These are phyloP conservation scores for Penicillium sp. DNA, from an alignment of 2,329 filamentous ascomycete species.

Conservation along the genomic window DNA sequence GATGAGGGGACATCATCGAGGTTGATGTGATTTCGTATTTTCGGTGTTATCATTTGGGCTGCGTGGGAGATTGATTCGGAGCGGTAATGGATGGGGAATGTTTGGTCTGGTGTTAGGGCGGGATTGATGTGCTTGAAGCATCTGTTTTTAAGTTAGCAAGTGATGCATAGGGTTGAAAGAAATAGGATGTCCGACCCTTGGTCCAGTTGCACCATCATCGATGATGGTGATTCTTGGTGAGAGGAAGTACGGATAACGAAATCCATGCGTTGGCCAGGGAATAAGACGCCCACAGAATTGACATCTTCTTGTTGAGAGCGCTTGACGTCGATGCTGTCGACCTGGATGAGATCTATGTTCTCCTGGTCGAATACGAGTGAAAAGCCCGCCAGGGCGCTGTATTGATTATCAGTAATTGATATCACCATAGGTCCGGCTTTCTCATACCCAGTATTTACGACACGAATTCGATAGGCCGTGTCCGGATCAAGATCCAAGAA, in stretches of 20 bases:
- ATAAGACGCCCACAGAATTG: constrained; percentile 49
- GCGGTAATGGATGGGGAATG: constrained; percentile 40
- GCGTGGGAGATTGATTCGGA: constrained; percentile 2
- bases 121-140: constrained; percentile 55
- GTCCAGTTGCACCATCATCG: constrained; percentile 44
- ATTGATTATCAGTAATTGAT: not conserved
- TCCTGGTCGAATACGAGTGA: constrained; percentile 42
- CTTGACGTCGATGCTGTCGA: constrained; percentile 49
- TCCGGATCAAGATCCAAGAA: constrained; percentile 34
- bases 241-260: constrained; percentile 40
- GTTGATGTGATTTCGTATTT: constrained; percentile 28
- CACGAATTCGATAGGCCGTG: constrained; percentile 44
- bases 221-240: constrained; percentile 21
- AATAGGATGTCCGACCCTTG: constrained; percentile 37
- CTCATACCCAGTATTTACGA: constrained; percentile 53
- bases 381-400: constrained; percentile 50
- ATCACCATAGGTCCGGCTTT: not conserved
- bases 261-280: constrained; percentile 55
- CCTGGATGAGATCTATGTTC: constrained; percentile 43
- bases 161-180: not conserved
- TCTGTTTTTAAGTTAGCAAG: constrained; percentile 26
- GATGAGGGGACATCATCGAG: constrained; percentile 37
- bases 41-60: not conserved
- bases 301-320: constrained; percentile 24
- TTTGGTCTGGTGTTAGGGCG: constrained; percentile 48